Evolutionary conservation across 768 basidiomycete genomes (phyloP), one percentile per base, ranked within the genome.

Genomic region (Amyloporia xantha): DNA sequence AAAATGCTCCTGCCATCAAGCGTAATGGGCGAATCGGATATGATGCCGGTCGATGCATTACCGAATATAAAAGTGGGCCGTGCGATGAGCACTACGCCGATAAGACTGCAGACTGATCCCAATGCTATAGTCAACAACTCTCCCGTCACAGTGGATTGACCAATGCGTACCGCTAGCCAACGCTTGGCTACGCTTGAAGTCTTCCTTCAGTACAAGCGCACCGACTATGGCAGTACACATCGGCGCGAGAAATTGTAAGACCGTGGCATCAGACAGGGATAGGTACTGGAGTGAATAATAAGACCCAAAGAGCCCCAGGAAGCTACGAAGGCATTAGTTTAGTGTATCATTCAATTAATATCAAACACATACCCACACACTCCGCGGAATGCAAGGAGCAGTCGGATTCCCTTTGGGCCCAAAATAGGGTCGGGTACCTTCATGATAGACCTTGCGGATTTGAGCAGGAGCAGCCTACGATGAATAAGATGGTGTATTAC

Each of bases 41-140:
- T 25, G 5, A 30, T 25, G 3, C 4, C 37, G 15, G 46, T 41
- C 26, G 39, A 9, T 20, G 6, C 26, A 20, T 19, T 12, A 2
- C 83, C 84, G 56, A 96, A 94, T 5, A 96, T 56, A 44, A 81
- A 79, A 1, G 74, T 67, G 0, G 92, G 92, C 28, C 88, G 73
- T 10, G 91, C 87, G 43, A 96, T 90, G 6, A 92, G 71, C 12
- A 93, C 62, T 7, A 91, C 89, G 0, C 91, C 92, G 7, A 76
- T 37, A 26, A 94, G 71, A 62, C 87, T 84, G 41, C 76, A 72
- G 6, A 84, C 78, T 78, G 57, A 5, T 6, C 10, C 15, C n/a
- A 5, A 19, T 23, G 33, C 24, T 17, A 20, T 25, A n/a, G 24
- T 41, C 47, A 48, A 38, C 6, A 17, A 25, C 13, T 23, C 7